Evolutionary conservation across 805 yeast species (phyloP).

Genomic region (Hanseniaspora osmophila): DNA sequence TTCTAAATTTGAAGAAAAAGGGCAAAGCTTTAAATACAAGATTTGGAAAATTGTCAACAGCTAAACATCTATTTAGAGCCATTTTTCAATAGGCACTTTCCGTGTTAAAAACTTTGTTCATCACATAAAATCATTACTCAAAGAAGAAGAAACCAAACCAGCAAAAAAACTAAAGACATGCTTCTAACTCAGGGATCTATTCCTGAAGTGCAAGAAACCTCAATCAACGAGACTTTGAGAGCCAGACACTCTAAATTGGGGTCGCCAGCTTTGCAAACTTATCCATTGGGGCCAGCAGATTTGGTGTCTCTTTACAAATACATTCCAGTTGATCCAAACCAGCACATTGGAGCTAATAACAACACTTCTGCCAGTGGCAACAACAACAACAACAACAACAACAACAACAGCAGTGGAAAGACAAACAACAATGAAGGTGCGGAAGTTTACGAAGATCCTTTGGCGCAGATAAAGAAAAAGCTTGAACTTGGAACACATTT

Average conservation of each 20-base stretch:
- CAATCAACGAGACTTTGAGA: conserved; percentile 42
- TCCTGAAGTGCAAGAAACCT: conserved; percentile 51
- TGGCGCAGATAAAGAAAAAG: conserved; percentile 3
- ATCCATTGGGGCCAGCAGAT: conserved; percentile 55
- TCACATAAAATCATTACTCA: too few relatives aligned
- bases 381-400: conserved; percentile 1
- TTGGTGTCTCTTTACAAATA: conserved; percentile 29
- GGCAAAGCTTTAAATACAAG: too few relatives aligned
- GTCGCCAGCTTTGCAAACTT: conserved; percentile 1
- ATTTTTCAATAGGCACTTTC: too few relatives aligned
- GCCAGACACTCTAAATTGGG: conserved; percentile 42
- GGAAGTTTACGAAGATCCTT: not conserved
- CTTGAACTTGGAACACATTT: conserved; percentile 51
- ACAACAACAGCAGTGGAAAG: not conserved
- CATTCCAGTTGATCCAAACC: conserved; percentile 14
- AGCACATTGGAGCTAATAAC: conserved; percentile 1
- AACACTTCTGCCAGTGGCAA: not conserved
- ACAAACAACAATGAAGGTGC: not conserved
- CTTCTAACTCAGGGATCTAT: conserved; percentile 43
- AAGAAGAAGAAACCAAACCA: not conserved
- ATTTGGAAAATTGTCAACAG: too few relatives aligned
- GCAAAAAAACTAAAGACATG: conserved; percentile 6
- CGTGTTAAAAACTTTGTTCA: too few relatives aligned
- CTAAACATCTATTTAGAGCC: too few relatives aligned
- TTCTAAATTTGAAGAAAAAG: too few relatives aligned